Evolutionary conservation across 805 yeast species (phyloP).

Genomic region (Vanderwaltozyma tropicalis): DNA sequence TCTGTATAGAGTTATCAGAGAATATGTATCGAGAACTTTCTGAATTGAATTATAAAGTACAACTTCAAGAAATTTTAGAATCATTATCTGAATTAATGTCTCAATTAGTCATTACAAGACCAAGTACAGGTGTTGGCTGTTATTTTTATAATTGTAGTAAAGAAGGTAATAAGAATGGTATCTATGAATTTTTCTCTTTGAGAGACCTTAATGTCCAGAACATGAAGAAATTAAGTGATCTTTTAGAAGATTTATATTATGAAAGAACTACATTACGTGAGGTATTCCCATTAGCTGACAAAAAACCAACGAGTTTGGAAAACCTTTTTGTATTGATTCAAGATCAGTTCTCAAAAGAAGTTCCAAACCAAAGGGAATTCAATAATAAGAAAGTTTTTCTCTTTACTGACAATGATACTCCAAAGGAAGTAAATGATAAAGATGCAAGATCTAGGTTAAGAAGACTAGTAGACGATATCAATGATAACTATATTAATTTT

Average conservation of each 20-base stretch:
- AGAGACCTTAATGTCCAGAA: slow-evolving; percentile 44
- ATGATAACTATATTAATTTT: slow-evolving; percentile 42
- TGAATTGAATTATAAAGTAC: slow-evolving; percentile 30
- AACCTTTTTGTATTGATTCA: slow-evolving; percentile 41
- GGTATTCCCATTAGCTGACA: slow-evolving; percentile 24
- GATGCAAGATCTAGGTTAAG: slow-evolving; percentile 40
- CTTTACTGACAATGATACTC: slow-evolving; percentile 68
- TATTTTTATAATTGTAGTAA: slow-evolving; percentile 43
- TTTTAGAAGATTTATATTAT: slow-evolving; percentile 35
- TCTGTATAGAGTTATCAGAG: slow-evolving; percentile 49
- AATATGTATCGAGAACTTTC: slow-evolving; percentile 33
- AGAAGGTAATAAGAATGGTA: slow-evolving; percentile 28
- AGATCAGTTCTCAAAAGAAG: slow-evolving; percentile 41
- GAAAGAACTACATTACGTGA: slow-evolving; percentile 19
- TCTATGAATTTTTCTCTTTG: slow-evolving; percentile 42
- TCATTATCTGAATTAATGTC: slow-evolving; percentile 54
- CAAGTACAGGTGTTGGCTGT: slow-evolving; percentile 68
- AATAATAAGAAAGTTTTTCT: slow-evolving; percentile 53
- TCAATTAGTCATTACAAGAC: slow-evolving; percentile 52
- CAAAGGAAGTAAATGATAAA: slow-evolving; percentile 36
- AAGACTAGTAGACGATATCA: slow-evolving; percentile 45
- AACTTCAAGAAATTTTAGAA: slow-evolving; percentile 42
- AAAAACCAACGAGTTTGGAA: slow-evolving; percentile 24
- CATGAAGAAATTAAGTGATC: slow-evolving; percentile 46
- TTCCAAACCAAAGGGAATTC: slow-evolving; percentile 34